A percentile compares a stretch with the other conserved stretches of the same genome.
phyloP scores from a whole-genome alignment of 78 protist genomes.

The Dictyostelium capitatum region DNA sequence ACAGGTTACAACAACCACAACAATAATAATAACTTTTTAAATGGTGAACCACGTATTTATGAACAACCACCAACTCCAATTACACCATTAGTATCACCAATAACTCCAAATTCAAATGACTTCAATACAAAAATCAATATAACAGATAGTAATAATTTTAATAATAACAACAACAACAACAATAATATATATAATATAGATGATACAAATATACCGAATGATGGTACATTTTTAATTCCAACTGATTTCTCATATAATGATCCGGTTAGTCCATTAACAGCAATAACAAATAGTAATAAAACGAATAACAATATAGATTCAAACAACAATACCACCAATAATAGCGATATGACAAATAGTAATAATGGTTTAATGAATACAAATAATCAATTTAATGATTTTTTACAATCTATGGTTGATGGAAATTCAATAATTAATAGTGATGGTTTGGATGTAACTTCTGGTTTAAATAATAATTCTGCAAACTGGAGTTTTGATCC shows the following conservation, averaged over 20 bases:
- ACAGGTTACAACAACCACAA: background rate
- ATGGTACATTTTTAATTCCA: background rate
- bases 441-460: background rate
- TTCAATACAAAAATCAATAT: background rate
- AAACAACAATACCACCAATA: background rate
- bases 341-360: background rate
- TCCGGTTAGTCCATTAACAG: background rate
- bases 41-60: background rate
- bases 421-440: background rate
- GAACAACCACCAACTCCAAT: conserved; percentile 19
- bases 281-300: background rate
- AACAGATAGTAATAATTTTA: background rate
- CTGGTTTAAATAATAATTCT: background rate
- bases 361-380: background rate
- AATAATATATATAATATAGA: background rate
- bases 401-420: background rate
- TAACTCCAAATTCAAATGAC: background rate
- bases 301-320: background rate
- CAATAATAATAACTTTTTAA: background rate
- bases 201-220: background rate
- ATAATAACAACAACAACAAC: conserved; percentile 15
- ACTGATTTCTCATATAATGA: background rate
- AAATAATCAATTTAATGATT: background rate
- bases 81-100: background rate
- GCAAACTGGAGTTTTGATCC: background rate